Evolutionary conservation across 106 monocot species (phyloP), one percentile per base, ranked within the genome.

Genomic region (Posidonia australis): DNA sequence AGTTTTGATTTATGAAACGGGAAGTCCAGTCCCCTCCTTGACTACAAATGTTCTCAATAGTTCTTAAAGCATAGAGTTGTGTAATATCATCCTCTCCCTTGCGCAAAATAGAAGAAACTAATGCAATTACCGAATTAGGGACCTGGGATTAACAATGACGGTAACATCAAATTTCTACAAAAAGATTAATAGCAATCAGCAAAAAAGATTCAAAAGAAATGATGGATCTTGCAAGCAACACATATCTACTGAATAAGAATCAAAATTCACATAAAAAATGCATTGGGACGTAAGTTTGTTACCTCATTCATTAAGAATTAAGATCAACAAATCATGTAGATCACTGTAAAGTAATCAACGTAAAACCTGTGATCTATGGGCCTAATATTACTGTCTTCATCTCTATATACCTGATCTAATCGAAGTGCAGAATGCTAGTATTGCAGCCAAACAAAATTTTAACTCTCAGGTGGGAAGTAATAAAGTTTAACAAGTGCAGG

Each of bases 41-140:
- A 64, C 87, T 88, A 58, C 80, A 87, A 24, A 91, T 83, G 51
- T 98, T 98, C 54, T 98, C 98, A 63, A 98, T 81, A 27, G 87
- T 83, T 67, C 79, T 83, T 72, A 98, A 75, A 32, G 91, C 91
- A 74, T 98, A 98, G 21, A 98, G 77, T 54, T 98, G 98, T 7
- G 87, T 69, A 31, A 79, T 64, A 72, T 98, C 98, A 83, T 98
- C 98, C 58, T 91, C 91, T 63, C 91, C 98, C 73, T 83, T 98
- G 17, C 85, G 82, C 63, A 98, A 67, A 28, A 98, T 81, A 22
- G 98, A 98, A 67, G 87, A 87, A 19, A 98, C 83, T 68, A 91
- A 72, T 44, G 77, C 77, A 67, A 88, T 77, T n/a, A 91, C 80
- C 22, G 90, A 80, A 79, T 49, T 87, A 29, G 98, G 73, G 12